These are phyloP conservation scores for Mycena kentingensis DNA, from an alignment of 768 basidiomycete genomes.

Conservation along the genomic window DNA sequence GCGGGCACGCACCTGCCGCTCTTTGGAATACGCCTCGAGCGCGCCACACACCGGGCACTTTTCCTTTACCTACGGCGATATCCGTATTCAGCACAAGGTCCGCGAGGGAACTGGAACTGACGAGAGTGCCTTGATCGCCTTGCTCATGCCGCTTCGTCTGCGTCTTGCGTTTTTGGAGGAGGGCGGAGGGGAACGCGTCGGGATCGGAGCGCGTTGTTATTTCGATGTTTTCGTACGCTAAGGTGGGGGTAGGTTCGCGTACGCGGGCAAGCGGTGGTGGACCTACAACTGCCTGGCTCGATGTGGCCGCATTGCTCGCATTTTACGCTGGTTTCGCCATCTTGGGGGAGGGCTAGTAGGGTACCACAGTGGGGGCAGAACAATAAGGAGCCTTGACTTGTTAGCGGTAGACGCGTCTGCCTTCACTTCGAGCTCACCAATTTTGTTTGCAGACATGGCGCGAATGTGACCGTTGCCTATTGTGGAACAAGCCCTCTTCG, in stretches of 20 bases:
- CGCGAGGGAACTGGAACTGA: conserved; percentile 23
- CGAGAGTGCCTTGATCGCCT: conserved; percentile 63
- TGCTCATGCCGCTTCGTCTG: conserved; percentile 79
- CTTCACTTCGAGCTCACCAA: conserved; percentile 34
- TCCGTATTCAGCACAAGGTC: conserved; percentile 1
- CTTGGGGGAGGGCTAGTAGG: conserved; percentile 77
- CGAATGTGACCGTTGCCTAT: background rate
- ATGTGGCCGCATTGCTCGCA: conserved; percentile 89
- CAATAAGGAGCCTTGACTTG: conserved; percentile 73
- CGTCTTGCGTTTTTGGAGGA: conserved; percentile 87
- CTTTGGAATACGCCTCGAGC: conserved; percentile 83
- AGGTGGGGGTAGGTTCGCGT: too few relatives aligned
- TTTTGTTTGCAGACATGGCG: conserved; percentile 34
- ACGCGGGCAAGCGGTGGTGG: background rate
- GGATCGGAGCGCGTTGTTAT: conserved; percentile 91
- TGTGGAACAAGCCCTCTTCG: background rate
- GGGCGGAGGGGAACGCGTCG: conserved; percentile 89
- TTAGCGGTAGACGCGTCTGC: conserved; percentile 3
- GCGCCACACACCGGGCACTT: conserved; percentile 88
- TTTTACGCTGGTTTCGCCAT: conserved; percentile 67
- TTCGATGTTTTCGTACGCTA: conserved; percentile 90
- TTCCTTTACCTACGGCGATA: conserved; percentile 69
- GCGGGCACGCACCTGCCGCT: conserved; percentile 71
- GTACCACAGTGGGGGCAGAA: conserved; percentile 96
- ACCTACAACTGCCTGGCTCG: conserved; percentile 89